A percentile compares a stretch with the other conserved stretches of the same genome.
These are phyloP conservation scores for Sphaceloma murrayae DNA, from an alignment of 2,329 filamentous ascomycete genomes.

Conservation along the genomic window DNA sequence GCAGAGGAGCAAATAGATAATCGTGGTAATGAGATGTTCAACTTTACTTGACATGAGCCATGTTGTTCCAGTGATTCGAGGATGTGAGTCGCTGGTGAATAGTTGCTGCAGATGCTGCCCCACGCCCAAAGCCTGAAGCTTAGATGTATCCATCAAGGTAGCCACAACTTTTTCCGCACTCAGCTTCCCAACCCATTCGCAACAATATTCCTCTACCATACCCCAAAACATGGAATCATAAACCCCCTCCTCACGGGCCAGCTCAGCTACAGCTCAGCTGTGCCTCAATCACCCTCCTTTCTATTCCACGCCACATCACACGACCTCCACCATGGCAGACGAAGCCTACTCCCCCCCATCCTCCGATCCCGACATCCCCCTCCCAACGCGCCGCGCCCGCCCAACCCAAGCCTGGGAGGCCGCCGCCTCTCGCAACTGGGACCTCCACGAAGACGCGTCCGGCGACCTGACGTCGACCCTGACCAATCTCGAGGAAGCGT, in stretches of 20 bases:
- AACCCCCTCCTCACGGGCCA: too few relatives aligned
- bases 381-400: background rate
- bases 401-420: conserved; percentile 27
- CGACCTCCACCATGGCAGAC: background rate
- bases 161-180: background rate
- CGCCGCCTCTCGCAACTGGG: conserved; percentile 25
- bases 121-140: too few relatives aligned
- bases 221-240: too few relatives aligned
- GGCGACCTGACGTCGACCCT: conserved; percentile 29
- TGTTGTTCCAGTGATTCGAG: too few relatives aligned
- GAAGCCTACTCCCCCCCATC: background rate
- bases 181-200: background rate
- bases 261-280: too few relatives aligned
- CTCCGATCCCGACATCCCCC: conserved; percentile 6
- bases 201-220: too few relatives aligned
- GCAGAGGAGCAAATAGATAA: background rate
- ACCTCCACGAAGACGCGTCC: conserved; percentile 28
- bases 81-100: too few relatives aligned
- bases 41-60: background rate
- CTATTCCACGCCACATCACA: background rate
- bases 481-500: conserved; percentile 30
- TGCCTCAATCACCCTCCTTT: background rate
- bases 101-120: too few relatives aligned
- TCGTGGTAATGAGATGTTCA: conserved; percentile 10
- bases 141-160: background rate